Percentiles rank a stretch among this genome's conserved stretches.
Evolutionary conservation across 1,284 basidiomycete genomes (phyloP).

Genomic region (Fistulina hepatica): DNA sequence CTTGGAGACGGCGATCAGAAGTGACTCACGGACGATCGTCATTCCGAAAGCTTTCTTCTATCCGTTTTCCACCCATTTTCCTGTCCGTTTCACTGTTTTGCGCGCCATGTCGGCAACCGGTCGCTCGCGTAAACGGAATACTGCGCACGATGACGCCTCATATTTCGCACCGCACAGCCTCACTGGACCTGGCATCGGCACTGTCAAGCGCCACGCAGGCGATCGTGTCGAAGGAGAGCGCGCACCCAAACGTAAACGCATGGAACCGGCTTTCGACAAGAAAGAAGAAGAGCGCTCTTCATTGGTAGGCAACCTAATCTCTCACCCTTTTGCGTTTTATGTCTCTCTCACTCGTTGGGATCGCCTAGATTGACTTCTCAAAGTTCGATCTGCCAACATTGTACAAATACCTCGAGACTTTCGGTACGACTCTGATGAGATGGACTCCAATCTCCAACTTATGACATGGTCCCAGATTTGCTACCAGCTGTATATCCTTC

Average conservation of each 20-base stretch:
- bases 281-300: conserved; percentile 27
- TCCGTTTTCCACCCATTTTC: too few relatives aligned
- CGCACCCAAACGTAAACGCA: conserved; percentile 57
- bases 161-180: conserved; percentile 43
- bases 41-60: too few relatives aligned
- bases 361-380: conserved; percentile 1
- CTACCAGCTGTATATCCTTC: conserved; percentile 58
- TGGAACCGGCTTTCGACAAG: conserved; percentile 13
- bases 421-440: too few relatives aligned
- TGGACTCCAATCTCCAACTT: too few relatives aligned
- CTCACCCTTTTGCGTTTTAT: background rate
- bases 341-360: background rate
- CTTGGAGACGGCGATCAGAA: too few relatives aligned
- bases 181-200: conserved; percentile 23
- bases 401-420: background rate
- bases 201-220: conserved; percentile 44
- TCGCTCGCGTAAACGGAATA: conserved; percentile 30
- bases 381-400: background rate
- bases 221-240: conserved; percentile 57
- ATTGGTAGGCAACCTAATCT: conserved; percentile 25
- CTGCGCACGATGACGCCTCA: conserved; percentile 45
- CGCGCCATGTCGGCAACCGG: conserved; percentile 24
- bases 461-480: too few relatives aligned
- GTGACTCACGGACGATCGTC: too few relatives aligned
- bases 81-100: too few relatives aligned